Base-by-base conservation (phyloP, 2,329 filamentous ascomycete species). In the Waltergamsia citrina region DNA sequence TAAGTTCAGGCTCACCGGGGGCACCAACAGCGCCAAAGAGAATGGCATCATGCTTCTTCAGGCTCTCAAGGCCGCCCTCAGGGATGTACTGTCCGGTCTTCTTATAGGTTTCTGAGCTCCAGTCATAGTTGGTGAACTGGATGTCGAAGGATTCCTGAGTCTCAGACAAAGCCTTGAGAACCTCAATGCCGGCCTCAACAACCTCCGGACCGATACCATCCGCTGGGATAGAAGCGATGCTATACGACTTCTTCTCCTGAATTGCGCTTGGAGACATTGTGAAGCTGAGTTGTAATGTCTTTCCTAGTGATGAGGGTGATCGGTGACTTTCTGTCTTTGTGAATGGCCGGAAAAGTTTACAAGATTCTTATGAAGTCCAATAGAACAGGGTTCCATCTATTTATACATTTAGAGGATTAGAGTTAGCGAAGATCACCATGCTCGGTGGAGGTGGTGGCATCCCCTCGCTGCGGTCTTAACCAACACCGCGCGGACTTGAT, bases 41-140 rank as follows among this genome's bases (percentile, higher is more conserved):
- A 33, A 79, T 78, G 1, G 76, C 76, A 43, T 81, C 69, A 37
- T 60, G 54, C 39, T 53, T 53, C 44, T 52, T 56, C 18, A 60
- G 45, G 27, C 44, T 16, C 20, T 31, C 34, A 6, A 31, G 44
- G 10, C 48, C 53, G 62, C 71, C 40, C 0, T 50, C 47, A 0
- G 51, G 51, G 7, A 54, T 52, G 46, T 80, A 83, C 42, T 71
- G 67, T 2, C 79, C 79, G 0, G 69, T 77, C 48, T 69, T 67
- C 50, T 78, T 78, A 54, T 78, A 83, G 0, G 67, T 74, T 12
- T 77, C 71, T 0, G 74, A 80, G 43, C 71, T 76, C 78, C 78
- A 83, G 50, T 81, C 74, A 44, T 71, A 55, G 33, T 29, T 59
- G 27, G 65, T 67, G 47, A 82, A 83, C 9, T 72, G 56, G 1